Evolutionary conservation across 1,284 basidiomycete genomes (phyloP).

Genomic region (Heterobasidion parviporum): DNA sequence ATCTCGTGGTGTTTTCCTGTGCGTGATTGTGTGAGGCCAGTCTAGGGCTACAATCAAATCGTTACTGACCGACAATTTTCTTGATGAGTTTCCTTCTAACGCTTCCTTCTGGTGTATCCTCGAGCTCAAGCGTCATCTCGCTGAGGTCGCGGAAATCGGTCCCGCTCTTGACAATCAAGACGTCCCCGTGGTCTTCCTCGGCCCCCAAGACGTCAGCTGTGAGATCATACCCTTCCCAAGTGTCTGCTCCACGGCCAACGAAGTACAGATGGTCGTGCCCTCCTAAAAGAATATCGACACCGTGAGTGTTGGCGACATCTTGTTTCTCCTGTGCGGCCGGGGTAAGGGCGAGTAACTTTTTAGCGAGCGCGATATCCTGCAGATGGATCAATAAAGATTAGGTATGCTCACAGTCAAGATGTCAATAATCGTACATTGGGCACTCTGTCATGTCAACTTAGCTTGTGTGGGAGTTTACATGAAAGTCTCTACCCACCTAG

Average conservation of each 20-base stretch:
- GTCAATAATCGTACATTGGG: conserved; percentile 43
- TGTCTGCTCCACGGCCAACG: conserved; percentile 65
- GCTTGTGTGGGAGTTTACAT: not conserved
- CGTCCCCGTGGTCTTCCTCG: conserved; percentile 66
- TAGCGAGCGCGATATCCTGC: conserved; percentile 63
- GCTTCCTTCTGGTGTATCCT: conserved; percentile 51
- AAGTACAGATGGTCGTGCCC: conserved; percentile 91
- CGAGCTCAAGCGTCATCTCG: conserved; percentile 60
- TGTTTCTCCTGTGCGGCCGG: conserved; percentile 41
- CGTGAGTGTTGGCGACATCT: conserved; percentile 51
- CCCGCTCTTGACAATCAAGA: conserved; percentile 79
- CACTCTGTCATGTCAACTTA: conserved; percentile 25
- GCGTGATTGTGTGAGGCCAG: not conserved
- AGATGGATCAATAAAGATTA: conserved; percentile 17
- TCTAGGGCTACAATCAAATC: no score
- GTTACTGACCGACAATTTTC: conserved; percentile 45
- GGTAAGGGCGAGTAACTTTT: conserved; percentile 52
- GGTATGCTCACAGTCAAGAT: not conserved
- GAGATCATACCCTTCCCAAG: conserved; percentile 68
- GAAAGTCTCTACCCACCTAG: conserved; percentile 30
- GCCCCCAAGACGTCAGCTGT: conserved; percentile 55
- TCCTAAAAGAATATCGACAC: conserved; percentile 80
- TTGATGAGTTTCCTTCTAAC: conserved; percentile 64
- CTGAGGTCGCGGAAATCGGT: conserved; percentile 88
- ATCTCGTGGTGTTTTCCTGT: conserved; percentile 61